phyloP scores from a whole-genome alignment of 2,329 filamentous ascomycete genomes.

The Didymella pinodella region DNA sequence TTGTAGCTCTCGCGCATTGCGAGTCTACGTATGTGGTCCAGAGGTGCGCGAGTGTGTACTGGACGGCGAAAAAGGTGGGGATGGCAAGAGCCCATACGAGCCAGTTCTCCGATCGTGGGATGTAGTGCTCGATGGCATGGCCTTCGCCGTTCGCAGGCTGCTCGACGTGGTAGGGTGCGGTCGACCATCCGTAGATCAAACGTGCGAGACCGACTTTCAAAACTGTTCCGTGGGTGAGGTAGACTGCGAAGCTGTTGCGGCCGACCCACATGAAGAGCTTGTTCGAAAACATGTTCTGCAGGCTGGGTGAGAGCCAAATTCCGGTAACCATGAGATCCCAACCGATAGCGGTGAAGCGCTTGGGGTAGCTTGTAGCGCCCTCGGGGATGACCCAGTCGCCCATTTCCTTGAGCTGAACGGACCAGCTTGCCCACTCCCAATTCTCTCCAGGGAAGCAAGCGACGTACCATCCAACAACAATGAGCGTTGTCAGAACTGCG shows the following conservation, averaged over 20 bases:
- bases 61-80: slow-evolving; percentile 56
- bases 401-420: slow-evolving; percentile 53
- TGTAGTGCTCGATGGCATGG: slow-evolving; percentile 53
- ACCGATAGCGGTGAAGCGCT: slow-evolving; percentile 57
- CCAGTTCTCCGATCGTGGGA: slow-evolving; percentile 52
- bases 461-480: slow-evolving; percentile 57
- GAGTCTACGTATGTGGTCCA: slow-evolving; percentile 63
- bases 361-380: slow-evolving; percentile 54
- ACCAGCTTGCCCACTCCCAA: slow-evolving; percentile 61
- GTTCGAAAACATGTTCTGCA: slow-evolving; percentile 60
- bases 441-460: slow-evolving; percentile 61
- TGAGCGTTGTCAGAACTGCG: slow-evolving; percentile 50
- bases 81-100: slow-evolving; percentile 54
- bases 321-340: slow-evolving; percentile 60
- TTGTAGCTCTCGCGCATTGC: slow-evolving; percentile 58
- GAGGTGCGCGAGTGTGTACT: slow-evolving; percentile 58
- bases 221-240: slow-evolving; percentile 63
- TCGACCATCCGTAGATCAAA: slow-evolving; percentile 61
- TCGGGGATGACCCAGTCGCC: slow-evolving; percentile 58
- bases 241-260: slow-evolving; percentile 64
- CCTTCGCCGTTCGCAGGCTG: slow-evolving; percentile 51
- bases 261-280: slow-evolving; percentile 62
- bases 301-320: slow-evolving; percentile 59
- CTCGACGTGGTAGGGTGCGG: slow-evolving; percentile 53
- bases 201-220: slow-evolving; percentile 61